Conservation (phyloP, 2,329 filamentous ascomycete genomes). For the Diaporthe capsici region DNA sequence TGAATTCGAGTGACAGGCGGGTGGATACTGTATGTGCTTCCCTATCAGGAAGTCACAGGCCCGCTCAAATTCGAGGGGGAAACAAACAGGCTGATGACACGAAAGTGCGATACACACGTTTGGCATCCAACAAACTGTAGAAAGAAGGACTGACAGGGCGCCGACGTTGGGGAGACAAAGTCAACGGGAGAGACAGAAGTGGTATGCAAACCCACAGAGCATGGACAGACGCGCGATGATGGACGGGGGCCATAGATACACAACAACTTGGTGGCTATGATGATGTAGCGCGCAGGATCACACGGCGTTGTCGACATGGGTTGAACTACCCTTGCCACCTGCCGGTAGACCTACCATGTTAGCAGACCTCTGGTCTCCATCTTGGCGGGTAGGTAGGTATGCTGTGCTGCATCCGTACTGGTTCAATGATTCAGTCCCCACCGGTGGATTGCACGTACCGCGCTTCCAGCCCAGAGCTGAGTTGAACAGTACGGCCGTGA, state of each 20-base stretch:
- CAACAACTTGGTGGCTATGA: not conserved
- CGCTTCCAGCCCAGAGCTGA: not conserved
- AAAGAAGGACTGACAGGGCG: not conserved
- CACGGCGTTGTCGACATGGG: conserved; percentile 14
- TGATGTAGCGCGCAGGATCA: conserved; percentile 14
- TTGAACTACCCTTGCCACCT: conserved; percentile 15
- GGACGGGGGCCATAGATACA: not conserved
- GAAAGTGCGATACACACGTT: not conserved
- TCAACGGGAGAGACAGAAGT: not conserved
- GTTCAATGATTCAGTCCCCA: not conserved
- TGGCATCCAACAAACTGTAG: not conserved
- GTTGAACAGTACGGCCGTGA: conserved; percentile 5
- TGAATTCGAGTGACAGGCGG: not conserved
- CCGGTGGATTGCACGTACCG: not conserved
- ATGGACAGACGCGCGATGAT: conserved; percentile 1
- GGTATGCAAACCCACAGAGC: conserved; percentile 5
- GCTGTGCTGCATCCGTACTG: conserved; percentile 9
- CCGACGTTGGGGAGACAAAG: not conserved
- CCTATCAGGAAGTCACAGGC: not conserved
- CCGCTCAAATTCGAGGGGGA: not conserved
- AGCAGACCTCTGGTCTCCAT: not conserved
- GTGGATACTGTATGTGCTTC: not conserved
- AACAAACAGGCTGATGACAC: not conserved
- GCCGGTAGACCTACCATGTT: not conserved
- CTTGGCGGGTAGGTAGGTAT: not conserved